A percentile compares a stretch with the other conserved stretches of the same genome.
These are phyloP conservation scores for Sphaerosporella brunnea DNA, from an alignment of 495 filamentous ascomycete genomes.

Conservation along the genomic window DNA sequence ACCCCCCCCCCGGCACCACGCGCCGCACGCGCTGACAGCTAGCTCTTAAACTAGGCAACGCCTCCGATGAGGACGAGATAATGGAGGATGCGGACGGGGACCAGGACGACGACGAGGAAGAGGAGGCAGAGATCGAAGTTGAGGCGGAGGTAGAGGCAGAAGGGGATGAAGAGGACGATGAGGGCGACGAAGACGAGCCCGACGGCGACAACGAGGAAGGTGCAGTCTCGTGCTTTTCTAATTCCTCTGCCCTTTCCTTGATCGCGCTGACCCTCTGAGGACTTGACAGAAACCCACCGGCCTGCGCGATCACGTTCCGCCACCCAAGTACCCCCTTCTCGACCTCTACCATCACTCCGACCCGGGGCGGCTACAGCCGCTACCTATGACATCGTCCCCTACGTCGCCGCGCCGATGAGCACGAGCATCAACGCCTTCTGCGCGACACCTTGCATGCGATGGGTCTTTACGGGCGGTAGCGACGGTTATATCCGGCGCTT, in stretches of 20 bases:
- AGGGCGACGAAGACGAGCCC: conserved; percentile 31
- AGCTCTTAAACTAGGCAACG: conserved; percentile 34
- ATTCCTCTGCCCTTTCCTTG: too few relatives aligned
- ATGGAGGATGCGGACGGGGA: conserved; percentile 43
- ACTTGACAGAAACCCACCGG: conserved; percentile 9
- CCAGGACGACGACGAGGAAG: conserved; percentile 28
- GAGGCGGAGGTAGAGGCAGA: conserved; percentile 37
- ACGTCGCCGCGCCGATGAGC: conserved; percentile 85
- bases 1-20: not conserved
- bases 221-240: conserved; percentile 28
- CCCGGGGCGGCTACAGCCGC: conserved; percentile 63
- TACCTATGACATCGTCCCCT: conserved; percentile 89
- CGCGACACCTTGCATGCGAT: conserved; percentile 85
- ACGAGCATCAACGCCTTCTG: conserved; percentile 90
- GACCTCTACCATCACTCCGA: conserved; percentile 48
- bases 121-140: conserved; percentile 28
- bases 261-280: conserved; percentile 1
- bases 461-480: conserved; percentile 81
- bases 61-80: conserved; percentile 50
- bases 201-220: conserved; percentile 29
- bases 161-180: conserved; percentile 32
- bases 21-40: not conserved
- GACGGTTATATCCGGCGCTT: conserved; percentile 93
- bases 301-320: conserved; percentile 25
- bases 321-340: conserved; percentile 27